Evolutionary conservation across 2,329 filamentous ascomycete genomes (phyloP), one percentile per base, ranked within the genome.

Genomic region (Hymenoscyphus repandus): DNA sequence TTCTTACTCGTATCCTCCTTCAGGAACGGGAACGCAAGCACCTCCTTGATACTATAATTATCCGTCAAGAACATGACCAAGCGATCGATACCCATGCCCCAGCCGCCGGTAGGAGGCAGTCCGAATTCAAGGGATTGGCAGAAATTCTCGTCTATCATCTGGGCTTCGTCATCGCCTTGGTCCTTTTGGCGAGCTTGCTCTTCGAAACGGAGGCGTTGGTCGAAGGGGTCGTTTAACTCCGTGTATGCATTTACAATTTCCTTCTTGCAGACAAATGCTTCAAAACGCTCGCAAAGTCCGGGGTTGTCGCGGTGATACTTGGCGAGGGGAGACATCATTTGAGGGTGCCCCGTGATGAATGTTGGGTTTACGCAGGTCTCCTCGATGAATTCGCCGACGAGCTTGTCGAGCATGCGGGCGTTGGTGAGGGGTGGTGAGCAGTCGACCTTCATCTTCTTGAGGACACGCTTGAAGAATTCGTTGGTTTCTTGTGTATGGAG

Each of bases 21-120:
- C 89, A 99, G 96, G 74, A 96, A 92, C 10, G 93, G 93, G 82
- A 99, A 99, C 7, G 92, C 84, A 56, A 97, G 74, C 2, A 97
- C 92, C 72, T 99, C 93, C 72, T 93, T 91, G 70, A 99, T 99
- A 62, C 82, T 88, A 75, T 95, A 93, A 74, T 96, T 88, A 72
- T 97, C 83, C 44, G 92, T 96, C 70, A 97, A 74, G 80, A 95
- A 95, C 90, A 95, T 95, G 69, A 90, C 87, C 30, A 95, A 74
- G 54, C 92, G 85, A 74, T 97, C 91, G 60, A 96, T 93, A 58
- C 93, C 93, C 81, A 97, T 89, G 60, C 91, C 93, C 86, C 88
- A 99, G 44, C 93, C 93, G 69, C 89, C 93, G 1, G 93, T 99
- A 0, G 93, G 93, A 5, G 93, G 92, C 52, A 99, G 74, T 60